These are phyloP conservation scores for Lasiosphaeria miniovina DNA, from an alignment of 495 filamentous ascomycete species.

Conservation along the genomic window DNA sequence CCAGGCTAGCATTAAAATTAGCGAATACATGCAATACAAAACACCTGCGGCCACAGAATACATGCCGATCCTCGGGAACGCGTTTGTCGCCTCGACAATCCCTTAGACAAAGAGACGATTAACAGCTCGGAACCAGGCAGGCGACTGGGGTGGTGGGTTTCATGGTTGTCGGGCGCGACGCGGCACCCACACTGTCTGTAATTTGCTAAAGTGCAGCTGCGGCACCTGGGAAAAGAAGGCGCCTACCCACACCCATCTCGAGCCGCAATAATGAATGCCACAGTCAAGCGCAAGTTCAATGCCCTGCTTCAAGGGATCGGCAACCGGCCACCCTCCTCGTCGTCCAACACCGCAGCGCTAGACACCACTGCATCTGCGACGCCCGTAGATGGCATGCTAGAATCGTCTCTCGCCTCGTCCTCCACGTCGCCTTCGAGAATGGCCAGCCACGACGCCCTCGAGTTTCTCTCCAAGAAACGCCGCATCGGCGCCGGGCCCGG, in stretches of 20 bases:
- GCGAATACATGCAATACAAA: too few species aligned
- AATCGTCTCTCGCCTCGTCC: slow-evolving; percentile 1
- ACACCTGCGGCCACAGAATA: too few species aligned
- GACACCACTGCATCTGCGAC: slow-evolving; percentile 14
- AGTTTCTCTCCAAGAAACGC: slow-evolving; percentile 46
- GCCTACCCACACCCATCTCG: not conserved
- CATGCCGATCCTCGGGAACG: too few species aligned
- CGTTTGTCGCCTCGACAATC: too few species aligned
- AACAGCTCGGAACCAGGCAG: too few species aligned
- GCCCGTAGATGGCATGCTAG: slow-evolving; percentile 4
- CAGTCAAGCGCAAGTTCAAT: slow-evolving; percentile 57
- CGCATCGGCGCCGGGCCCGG: slow-evolving; percentile 33
- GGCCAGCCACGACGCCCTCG: slow-evolving; percentile 17
- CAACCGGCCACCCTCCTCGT: slow-evolving; percentile 27
- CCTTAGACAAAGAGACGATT: too few species aligned
- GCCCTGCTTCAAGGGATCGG: slow-evolving; percentile 52
- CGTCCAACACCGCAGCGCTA: slow-evolving; percentile 8
- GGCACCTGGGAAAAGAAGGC: not conserved
- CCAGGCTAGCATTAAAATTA: too few species aligned
- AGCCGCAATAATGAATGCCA: slow-evolving; percentile 46
- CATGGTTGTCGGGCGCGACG: too few species aligned
- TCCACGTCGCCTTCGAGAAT: slow-evolving; percentile 24
- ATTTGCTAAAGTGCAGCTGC: too few species aligned
- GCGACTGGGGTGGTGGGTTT: too few species aligned
- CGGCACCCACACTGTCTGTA: too few species aligned